Evolutionary conservation across 805 yeast species (phyloP), one percentile per base, ranked within the genome.

Genomic region (Pachysolen tannophilus): DNA sequence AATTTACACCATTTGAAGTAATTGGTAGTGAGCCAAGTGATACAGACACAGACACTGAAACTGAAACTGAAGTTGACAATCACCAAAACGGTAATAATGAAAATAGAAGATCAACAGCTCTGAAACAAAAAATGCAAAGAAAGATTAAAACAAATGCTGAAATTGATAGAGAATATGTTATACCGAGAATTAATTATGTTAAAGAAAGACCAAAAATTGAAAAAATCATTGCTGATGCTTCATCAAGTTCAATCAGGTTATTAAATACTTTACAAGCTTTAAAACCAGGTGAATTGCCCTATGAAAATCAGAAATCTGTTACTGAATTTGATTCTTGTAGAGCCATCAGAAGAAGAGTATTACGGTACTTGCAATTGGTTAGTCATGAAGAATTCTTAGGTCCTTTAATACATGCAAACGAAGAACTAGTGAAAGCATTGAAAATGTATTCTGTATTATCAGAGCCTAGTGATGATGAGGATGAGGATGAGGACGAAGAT

Each of bases 341-440:
- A 41, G 61, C 70, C 6, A 70, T 82, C 34, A 74, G 98, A 53
- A 69, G 95, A 40, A 78, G 76, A 47, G 75, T 92, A 11, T 64
- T 92, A 43, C 64, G 86, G 42, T 87, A 87, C 53, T 67, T 92
- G 44, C 97, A 92, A 58, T 66, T 75, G 34, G 85, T 87, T 27
- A 82, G 84, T 28, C 78, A 77, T 39, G 97, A 88, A 43, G 95
- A 85, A 49, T 82, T 77, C 42, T 59, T 92, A 43, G 97, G 97
- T n/a, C 71, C 85, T 29, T 67, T 92, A 43, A 75, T 92, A 39
- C 80, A 75, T 46, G 94, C 96, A 30, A 92, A 92, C 53, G 98
- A 92, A 48, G 88, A 85, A 53, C 68, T 92, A 41, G 94, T 92
- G 6, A 62, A 63, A 4, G 80, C 87, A 0, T 67, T 92, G 47